Evolutionary conservation across 441 rosid genomes (phyloP).

Genomic region (Hura crepitans): DNA sequence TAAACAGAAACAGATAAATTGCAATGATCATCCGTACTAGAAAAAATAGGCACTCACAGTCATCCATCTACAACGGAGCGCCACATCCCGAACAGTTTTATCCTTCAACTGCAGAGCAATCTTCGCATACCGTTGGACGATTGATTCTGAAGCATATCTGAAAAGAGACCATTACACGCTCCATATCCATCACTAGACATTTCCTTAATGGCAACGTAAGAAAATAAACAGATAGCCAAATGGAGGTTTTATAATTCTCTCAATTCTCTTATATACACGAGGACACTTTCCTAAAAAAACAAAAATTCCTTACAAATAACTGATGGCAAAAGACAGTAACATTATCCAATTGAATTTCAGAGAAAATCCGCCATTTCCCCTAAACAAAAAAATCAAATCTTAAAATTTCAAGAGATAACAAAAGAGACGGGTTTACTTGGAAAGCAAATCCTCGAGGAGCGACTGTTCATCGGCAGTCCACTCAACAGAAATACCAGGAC

Average conservation of each 20-base stretch:
- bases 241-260: not conserved
- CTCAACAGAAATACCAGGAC: conserved; percentile 55
- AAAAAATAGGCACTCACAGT: conserved; percentile 38
- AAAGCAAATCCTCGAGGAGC: conserved; percentile 56
- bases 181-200: not conserved
- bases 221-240: not conserved
- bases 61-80: conserved; percentile 77
- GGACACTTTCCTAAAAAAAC: not conserved
- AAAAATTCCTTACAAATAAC: not conserved
- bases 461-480: conserved; percentile 73
- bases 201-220: not conserved
- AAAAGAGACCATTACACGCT: not conserved
- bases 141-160: conserved; percentile 54
- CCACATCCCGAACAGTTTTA: conserved; percentile 76
- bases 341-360: conserved; percentile 4
- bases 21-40: not conserved
- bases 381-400: not conserved
- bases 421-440: conserved; percentile 34
- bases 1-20: not conserved
- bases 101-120: conserved; percentile 63
- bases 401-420: not conserved
- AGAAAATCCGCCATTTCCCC: not conserved
- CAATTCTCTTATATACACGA: not conserved
- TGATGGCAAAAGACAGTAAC: not conserved
- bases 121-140: conserved; percentile 59